Evolutionary conservation across 306 rosid genomes (phyloP), one percentile per base, ranked within the genome.

Genomic region (Fragaria nilgerrensis): DNA sequence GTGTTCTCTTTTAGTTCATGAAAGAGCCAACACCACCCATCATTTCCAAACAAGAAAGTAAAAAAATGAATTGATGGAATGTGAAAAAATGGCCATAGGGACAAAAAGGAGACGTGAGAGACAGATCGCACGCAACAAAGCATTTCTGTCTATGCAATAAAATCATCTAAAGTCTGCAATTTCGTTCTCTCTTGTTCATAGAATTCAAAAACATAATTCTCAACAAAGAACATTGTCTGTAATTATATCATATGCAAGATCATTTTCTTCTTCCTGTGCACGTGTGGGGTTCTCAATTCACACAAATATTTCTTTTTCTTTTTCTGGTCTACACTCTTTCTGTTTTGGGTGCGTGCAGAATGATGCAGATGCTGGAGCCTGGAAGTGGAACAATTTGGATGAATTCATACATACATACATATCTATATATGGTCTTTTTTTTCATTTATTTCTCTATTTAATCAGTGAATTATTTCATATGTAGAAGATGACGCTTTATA

Each of bases 91-190:
- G 67, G 19, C 75, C 68, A 62, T 52, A 50, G 72, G 72, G 82
- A 81, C 84, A 79, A 90, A 87, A 86, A 76, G 70, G 58, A 44
- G 78, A 75, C 71, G 61, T 74, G 78, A 61, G 78, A 39, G 53
- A 58, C 68, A 74, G 49, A 61, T 84, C 80, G 92, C 92, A 88
- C 85, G 90, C 91, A 90, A 76, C 82, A 90, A 90, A 89, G 96
- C 86, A 79, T 41, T 71, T 84, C 68, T 86, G 87, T 90, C 88
- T 81, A 20, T 37, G 47, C 47, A 20, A 36, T 0, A 5, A 39
- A 80, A 72, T 72, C n/a, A 32, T 32, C 8, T 16, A 32, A 15
- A 63, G 43, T 63, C 68, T 32, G 13, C 22, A 63, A 63, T 15
- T 32, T 63, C 68, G 0, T 16, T 64, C 45, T 32, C n/a, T n/a